Percentiles rank a stretch among this genome's conserved stretches.
These are phyloP conservation scores for Chenopodium album DNA, from an alignment of 148 eudicot species.

Conservation along the genomic window DNA sequence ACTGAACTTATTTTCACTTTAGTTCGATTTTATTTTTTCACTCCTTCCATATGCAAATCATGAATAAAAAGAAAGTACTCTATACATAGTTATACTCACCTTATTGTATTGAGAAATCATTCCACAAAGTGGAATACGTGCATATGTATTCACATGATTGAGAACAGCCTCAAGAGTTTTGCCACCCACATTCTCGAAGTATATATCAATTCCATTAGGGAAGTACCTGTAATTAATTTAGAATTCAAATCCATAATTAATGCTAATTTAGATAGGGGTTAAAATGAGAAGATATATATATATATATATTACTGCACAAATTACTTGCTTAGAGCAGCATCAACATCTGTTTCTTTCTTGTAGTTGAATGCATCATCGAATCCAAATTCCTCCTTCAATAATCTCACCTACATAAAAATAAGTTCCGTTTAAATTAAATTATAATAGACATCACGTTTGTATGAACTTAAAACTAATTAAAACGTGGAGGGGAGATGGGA, in stretches of 20 bases:
- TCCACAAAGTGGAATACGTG: constrained; percentile 41
- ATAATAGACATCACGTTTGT: no score
- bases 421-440: neutral
- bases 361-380: constrained; percentile 41
- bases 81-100: constrained; percentile 5
- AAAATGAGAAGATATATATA: no score
- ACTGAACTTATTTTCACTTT: no score
- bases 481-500: no score
- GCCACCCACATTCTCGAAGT: constrained; percentile 46
- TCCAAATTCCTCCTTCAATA: constrained; percentile 41
- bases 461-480: no score
- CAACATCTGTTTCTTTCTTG: constrained; percentile 34
- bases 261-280: no score
- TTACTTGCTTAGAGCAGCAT: constrained; percentile 42
- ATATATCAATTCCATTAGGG: constrained; percentile 40
- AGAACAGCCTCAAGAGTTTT: constrained; percentile 45
- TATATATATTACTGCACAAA: neutral
- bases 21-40: no score
- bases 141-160: constrained; percentile 39
- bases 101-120: constrained; percentile 45
- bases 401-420: constrained; percentile 28
- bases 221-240: constrained; percentile 28
- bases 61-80: no score
- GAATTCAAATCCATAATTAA: no score
- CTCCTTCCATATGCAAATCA: no score